Evolutionary conservation across 2,329 filamentous ascomycete species (phyloP), one percentile per base, ranked within the genome.

Genomic region (Tetracladium maxilliforme): DNA sequence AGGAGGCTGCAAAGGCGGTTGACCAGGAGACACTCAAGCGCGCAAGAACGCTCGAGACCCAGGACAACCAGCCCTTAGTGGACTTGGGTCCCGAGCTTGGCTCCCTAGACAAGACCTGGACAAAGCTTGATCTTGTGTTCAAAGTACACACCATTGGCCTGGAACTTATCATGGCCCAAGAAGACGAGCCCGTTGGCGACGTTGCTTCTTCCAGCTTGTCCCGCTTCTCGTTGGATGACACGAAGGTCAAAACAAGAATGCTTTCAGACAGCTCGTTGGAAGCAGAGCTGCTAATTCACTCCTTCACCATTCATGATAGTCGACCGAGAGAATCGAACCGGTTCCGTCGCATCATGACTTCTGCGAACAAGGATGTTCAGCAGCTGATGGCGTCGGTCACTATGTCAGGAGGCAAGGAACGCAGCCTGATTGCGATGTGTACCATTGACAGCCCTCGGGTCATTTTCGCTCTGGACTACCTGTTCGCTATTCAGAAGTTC

Each of bases 311-410:
- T 35, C 70, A 81, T 28, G 90, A 99, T 47, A 94, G 79, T 34
- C 75, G 92, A n/a, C 74, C 72, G 5, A 69, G 71, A 27, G 86
- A 92, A 39, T 80, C 77, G 5, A 98, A 94, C 57, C 94, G 92
- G 45, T 99, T 92, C 62, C 73, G 84, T 25, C 92, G 87, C 48
- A 94, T 98, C 53, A 95, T 98, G 90, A 86, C 86, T 3, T 75
- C 92, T 28, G 84, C 86, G 42, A 95, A 94, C 49, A 87, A 84
- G 38, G 78, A 86, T 28, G 84, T 90, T 22, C 86, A 95, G 47
- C 92, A 99, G 40, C 86, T 98, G 43, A 98, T 98, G 90, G 90
- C 90, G 11, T 94, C 80, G 45, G 58, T 98, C 4, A 92, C 86
- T 1, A 92, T 98, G 51, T 84, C 86, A 1, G 81, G 84, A 10